phyloP scores from a whole-genome alignment of 2,329 filamentous ascomycete species.

The Parastagonospora avenae region DNA sequence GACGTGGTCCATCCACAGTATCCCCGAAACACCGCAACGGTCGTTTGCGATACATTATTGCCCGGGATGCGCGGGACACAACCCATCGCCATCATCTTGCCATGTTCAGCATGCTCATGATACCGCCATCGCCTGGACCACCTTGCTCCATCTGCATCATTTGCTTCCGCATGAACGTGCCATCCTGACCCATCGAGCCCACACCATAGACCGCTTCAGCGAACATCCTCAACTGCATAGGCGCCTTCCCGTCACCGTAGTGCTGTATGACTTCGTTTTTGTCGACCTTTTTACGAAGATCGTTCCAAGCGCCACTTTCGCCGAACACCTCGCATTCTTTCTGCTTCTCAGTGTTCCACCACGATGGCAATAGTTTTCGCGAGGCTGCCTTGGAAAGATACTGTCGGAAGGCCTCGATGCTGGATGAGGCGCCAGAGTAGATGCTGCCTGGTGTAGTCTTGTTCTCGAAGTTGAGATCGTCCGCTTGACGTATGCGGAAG shows the following conservation, averaged over 20 bases:
- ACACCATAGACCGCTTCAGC: conserved; percentile 22
- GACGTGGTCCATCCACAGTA: too few species aligned
- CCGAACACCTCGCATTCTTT: conserved; percentile 25
- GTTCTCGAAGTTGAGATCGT: conserved; percentile 21
- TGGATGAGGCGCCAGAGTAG: conserved; percentile 19
- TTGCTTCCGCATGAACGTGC: conserved; percentile 17
- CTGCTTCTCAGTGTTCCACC: conserved; percentile 28
- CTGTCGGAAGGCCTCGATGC: conserved; percentile 21
- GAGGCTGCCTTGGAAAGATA: conserved; percentile 19
- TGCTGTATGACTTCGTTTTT: conserved; percentile 26
- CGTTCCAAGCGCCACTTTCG: conserved; percentile 19
- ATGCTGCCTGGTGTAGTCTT: conserved; percentile 17
- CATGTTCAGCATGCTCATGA: conserved; percentile 12
- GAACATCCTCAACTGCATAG: conserved; percentile 37
- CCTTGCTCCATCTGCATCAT: conserved; percentile 25
- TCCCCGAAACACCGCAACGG: too few species aligned
- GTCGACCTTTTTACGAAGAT: conserved; percentile 12
- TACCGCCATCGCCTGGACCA: not conserved
- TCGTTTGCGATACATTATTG: not conserved
- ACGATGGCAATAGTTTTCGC: conserved; percentile 22
- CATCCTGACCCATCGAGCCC: conserved; percentile 19
- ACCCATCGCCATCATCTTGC: not conserved
- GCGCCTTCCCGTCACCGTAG: conserved; percentile 26
- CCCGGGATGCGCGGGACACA: not conserved
- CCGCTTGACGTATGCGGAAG: conserved; percentile 32